phyloP scores from a whole-genome alignment of 768 basidiomycete species.

The Strobilomyces echinocephalus region DNA sequence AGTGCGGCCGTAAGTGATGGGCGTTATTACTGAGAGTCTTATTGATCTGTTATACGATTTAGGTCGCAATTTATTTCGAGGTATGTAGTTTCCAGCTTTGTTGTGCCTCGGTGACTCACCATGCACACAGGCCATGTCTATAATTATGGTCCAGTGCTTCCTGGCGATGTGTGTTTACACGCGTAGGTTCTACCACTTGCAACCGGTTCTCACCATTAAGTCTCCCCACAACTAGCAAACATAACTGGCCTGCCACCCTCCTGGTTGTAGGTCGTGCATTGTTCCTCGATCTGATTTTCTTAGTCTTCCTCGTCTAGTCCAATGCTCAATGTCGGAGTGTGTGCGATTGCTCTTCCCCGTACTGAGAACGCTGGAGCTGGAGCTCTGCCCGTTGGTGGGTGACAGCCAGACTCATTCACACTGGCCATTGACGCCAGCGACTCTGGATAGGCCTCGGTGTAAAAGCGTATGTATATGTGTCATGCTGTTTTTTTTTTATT shows the following conservation, averaged over 20 bases:
- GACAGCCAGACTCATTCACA: background rate
- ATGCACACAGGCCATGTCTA: conserved; percentile 33
- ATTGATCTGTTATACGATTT: conserved; percentile 6
- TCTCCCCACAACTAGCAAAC: conserved; percentile 44
- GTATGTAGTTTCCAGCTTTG: background rate
- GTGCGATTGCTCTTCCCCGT: background rate
- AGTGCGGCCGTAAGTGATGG: conserved; percentile 17
- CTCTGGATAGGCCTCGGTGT: conserved; percentile 30
- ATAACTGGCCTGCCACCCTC: conserved; percentile 34
- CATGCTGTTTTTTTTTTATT: no score
- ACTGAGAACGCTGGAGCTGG: conserved; percentile 3
- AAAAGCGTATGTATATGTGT: conserved; percentile 39
- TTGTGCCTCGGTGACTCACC: background rate
- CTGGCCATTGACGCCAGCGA: conserved; percentile 2
- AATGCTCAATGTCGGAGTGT: conserved; percentile 27
- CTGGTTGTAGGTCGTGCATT: conserved; percentile 21
- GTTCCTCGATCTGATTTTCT: background rate
- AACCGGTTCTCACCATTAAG: background rate
- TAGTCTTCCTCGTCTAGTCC: conserved; percentile 4
- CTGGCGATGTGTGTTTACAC: conserved; percentile 46
- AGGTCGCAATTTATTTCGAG: conserved; percentile 44
- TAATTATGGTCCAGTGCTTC: conserved; percentile 52
- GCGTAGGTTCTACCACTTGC: conserved; percentile 22
- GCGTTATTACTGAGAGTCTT: background rate
- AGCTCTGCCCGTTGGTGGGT: conserved; percentile 34